Evolutionary conservation across 805 yeast genomes (phyloP), one percentile per base, ranked within the genome.

Genomic region (Blastobotrys peoriensis): DNA sequence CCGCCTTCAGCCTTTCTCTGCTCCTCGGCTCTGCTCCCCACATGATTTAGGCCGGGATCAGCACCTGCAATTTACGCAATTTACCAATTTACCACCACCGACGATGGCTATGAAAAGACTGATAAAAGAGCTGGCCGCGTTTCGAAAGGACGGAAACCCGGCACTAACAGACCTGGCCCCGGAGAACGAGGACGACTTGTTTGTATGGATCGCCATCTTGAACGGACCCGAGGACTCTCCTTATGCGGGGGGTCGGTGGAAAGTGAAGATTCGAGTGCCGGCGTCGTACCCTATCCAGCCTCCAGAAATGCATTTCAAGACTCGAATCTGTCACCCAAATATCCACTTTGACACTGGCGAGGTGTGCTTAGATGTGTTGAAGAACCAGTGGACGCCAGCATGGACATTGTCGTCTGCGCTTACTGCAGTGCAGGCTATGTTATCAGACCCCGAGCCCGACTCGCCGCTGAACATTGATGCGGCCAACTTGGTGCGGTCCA

Each of bases 221-320:
- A 36, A 28, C 33, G 76, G 76, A 39, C 58, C 57, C 8, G 45
- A 48, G 3, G 72, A 65, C 41, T 63, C 71, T 9, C 66, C 64
- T 1, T 74, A 64, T 52, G 74, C 70, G 52, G 67, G 69, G 6
- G 82, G 81, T 10, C 57, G 61, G 44, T 77, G 81, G 80, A 55
- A 51, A 30, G 58, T 76, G 13, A 58, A 55, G 10, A 75, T 76
- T 27, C 38, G 39, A 9, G 65, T 74, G 3, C 67, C 71, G 3
- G 36, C 45, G 4, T 56, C 57, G 22, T 76, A 76, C 54, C 82
- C 82, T 1, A 57, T 67, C 10, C 57, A 59, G 30, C 80, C 82
- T 1, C 82, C 82, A 3, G 56, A 47, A 9, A 67, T 76, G 53
- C 54, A 50, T 36, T 77, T 76, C 50, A 43, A 33, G n/a, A 57